These are phyloP conservation scores for Bullera alba DNA, from an alignment of 768 basidiomycete genomes.

Conservation along the genomic window DNA sequence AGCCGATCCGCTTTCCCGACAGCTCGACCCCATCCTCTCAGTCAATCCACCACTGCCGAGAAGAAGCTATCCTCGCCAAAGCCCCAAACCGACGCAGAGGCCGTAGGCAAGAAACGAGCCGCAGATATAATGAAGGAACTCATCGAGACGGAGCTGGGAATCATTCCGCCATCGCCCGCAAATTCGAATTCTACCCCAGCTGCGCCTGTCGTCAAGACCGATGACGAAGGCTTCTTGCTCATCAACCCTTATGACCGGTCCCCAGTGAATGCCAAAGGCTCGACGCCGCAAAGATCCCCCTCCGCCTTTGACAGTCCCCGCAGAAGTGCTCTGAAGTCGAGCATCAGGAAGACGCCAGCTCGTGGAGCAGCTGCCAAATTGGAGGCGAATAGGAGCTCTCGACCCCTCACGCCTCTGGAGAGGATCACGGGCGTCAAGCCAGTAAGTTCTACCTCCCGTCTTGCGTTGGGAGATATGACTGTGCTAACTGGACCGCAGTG, in stretches of 20 bases:
- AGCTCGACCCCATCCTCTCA: neutral
- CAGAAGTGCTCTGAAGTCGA: slow-evolving; percentile 6
- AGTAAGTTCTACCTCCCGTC: slow-evolving; percentile 8
- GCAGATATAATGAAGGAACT: slow-evolving; percentile 33
- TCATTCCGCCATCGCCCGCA: neutral
- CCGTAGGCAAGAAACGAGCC: slow-evolving; percentile 25
- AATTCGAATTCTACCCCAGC: neutral
- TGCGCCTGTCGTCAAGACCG: slow-evolving; percentile 5
- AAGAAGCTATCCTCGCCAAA: neutral
- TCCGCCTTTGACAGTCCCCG: slow-evolving; percentile 9
- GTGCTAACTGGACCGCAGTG: slow-evolving; percentile 1
- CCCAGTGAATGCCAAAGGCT: neutral
- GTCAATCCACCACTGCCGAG: neutral
- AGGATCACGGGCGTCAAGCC: slow-evolving; percentile 14
- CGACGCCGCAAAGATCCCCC: neutral
- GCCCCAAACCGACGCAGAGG: slow-evolving; percentile 8
- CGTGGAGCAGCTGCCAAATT: slow-evolving; percentile 35
- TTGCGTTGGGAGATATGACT: neutral
- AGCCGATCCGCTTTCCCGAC: neutral
- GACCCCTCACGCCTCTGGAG: slow-evolving; percentile 20
- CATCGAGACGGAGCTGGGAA: slow-evolving; percentile 23
- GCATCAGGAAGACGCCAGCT: slow-evolving; percentile 13
- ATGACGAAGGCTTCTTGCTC: slow-evolving; percentile 14
- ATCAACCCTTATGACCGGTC: slow-evolving; percentile 33
- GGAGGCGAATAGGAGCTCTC: slow-evolving; percentile 15